Evolutionary conservation across 371 early-diverging fungal genomes (phyloP).

Genomic region (Mucor racemosus): DNA sequence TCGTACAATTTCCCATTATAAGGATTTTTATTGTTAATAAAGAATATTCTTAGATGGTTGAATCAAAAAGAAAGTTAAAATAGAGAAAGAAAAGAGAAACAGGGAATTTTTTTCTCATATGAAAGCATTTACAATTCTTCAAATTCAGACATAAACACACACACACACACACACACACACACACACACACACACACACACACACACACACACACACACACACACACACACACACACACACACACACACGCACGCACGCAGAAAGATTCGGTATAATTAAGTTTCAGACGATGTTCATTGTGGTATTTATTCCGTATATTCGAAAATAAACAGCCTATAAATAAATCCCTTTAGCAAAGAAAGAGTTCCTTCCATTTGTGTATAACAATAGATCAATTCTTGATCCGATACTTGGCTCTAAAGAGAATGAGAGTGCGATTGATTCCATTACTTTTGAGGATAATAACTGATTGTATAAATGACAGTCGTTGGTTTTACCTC

Average conservation of each 20-base stretch:
- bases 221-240: no score
- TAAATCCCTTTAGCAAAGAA: not conserved
- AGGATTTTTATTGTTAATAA: not conserved
- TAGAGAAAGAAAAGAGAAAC: not conserved
- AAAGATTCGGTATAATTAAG: not conserved
- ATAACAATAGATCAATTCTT: no score
- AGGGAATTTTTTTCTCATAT: not conserved
- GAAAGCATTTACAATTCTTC: not conserved
- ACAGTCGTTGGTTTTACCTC: no score
- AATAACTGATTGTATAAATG: no score
- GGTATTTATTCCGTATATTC: not conserved
- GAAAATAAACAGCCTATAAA: not conserved
- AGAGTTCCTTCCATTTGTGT: not conserved
- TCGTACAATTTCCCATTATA: constrained; percentile 33
- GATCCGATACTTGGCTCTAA: no score
- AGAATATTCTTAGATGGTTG: not conserved
- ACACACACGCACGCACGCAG: no score
- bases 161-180: no score
- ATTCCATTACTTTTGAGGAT: no score
- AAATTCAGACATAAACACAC: not conserved
- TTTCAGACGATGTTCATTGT: not conserved
- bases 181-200: no score
- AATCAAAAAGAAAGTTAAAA: not conserved
- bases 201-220: no score
- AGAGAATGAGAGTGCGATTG: no score